Percentiles rank a stretch among this genome's conserved stretches.
Conservation (phyloP, 2,329 filamentous ascomycete genomes). For the Phialemonium atrogriseum region DNA sequence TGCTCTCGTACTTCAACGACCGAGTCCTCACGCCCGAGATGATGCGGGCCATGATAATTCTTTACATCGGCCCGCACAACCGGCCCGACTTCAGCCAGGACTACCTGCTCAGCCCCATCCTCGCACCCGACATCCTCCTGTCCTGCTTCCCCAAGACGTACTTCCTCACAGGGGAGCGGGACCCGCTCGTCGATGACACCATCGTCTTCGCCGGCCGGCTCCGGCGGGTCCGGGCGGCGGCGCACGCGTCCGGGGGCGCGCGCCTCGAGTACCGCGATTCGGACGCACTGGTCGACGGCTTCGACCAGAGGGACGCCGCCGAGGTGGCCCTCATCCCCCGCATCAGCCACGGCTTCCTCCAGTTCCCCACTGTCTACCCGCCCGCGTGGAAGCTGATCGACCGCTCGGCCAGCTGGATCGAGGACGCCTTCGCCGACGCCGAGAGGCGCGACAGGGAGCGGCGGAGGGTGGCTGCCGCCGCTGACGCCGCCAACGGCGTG, state of each 20-base stretch:
- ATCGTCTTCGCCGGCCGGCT: constrained; percentile 89
- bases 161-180: constrained; percentile 88
- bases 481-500: constrained; percentile 7
- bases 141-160: constrained; percentile 89
- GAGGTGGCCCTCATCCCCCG: constrained; percentile 83
- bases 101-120: constrained; percentile 80
- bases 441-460: constrained; percentile 29
- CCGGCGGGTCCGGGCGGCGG: constrained; percentile 64
- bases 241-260: constrained; percentile 40
- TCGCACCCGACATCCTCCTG: constrained; percentile 78
- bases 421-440: constrained; percentile 58
- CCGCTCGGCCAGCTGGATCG: constrained; percentile 72
- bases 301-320: constrained; percentile 65
- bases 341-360: constrained; percentile 87
- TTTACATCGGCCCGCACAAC: constrained; percentile 91
- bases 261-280: constrained; percentile 38
- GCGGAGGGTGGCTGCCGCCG: constrained; percentile 12
- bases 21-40: constrained; percentile 91
- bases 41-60: constrained; percentile 98
- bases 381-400: constrained; percentile 85
- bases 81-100: constrained; percentile 89
- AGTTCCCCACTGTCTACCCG: constrained; percentile 82
- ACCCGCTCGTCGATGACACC: constrained; percentile 92
- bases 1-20: constrained; percentile 98
- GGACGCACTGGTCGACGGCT: constrained; percentile 40